Evolutionary conservation across 2,329 filamentous ascomycete species (phyloP).

Genomic region (Aspergillus fumigatiaffinis): DNA sequence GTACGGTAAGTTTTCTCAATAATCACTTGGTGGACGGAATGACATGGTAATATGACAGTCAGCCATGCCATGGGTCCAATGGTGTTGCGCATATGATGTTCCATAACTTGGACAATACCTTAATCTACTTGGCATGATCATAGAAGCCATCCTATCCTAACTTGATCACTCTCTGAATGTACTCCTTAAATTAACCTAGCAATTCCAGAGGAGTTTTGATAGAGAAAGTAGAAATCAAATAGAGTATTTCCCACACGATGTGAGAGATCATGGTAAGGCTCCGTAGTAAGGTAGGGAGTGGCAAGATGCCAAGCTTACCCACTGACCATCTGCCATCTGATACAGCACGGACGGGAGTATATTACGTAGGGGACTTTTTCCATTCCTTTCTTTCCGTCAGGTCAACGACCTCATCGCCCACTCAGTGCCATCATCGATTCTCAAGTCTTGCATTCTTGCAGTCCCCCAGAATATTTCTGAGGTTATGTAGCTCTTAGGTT

Average conservation of each 20-base stretch:
- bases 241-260: background rate
- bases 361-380: constrained; percentile 16
- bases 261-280: background rate
- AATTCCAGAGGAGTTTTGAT: background rate
- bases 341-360: background rate
- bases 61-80: background rate
- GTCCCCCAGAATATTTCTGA: background rate
- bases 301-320: background rate
- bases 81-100: background rate
- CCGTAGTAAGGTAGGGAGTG: background rate
- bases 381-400: constrained; percentile 1
- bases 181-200: background rate
- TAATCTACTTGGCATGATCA: background rate
- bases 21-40: background rate
- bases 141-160: background rate
- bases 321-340: background rate
- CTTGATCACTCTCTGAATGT: background rate
- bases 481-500: background rate
- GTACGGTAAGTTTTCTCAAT: background rate
- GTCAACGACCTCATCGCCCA: constrained; percentile 4
- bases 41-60: background rate
- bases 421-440: background rate
- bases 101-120: background rate
- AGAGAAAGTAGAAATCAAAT: background rate
- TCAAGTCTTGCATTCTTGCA: background rate